phyloP scores from a whole-genome alignment of 2,329 filamentous ascomycete species.

The Beauveria bassiana region DNA sequence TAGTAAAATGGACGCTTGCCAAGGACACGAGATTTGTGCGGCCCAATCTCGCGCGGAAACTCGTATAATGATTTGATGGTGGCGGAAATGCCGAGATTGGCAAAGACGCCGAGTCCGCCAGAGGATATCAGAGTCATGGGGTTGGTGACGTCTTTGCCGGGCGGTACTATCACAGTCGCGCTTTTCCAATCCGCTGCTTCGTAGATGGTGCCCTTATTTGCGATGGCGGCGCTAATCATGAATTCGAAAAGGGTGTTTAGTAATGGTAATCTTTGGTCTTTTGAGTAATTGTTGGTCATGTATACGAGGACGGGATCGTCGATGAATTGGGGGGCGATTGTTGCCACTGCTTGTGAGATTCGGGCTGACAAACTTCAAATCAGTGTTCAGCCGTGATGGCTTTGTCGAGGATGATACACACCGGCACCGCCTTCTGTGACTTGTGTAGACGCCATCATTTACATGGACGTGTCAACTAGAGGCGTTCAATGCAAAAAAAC shows the following conservation, averaged over 20 bases:
- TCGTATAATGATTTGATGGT: neutral
- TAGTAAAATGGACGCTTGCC: neutral
- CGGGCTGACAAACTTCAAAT: neutral
- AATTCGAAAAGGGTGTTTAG: neutral
- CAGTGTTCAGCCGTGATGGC: neutral
- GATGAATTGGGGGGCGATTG: constrained; percentile 20
- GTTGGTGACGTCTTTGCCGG: neutral
- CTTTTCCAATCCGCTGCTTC: neutral
- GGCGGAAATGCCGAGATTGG: neutral
- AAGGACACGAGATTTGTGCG: neutral
- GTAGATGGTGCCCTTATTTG: neutral
- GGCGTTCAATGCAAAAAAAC: neutral
- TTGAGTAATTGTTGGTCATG: neutral
- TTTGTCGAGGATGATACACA: neutral
- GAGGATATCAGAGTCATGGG: neutral
- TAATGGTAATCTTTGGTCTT: neutral
- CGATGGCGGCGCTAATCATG: neutral
- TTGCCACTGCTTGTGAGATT: neutral
- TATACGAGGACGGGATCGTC: neutral
- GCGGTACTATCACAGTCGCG: neutral
- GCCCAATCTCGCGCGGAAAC: neutral
- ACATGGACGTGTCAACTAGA: neutral
- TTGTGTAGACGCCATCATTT: neutral
- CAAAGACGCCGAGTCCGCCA: neutral
- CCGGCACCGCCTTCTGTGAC: neutral